Evolutionary conservation across 352 stramenopile genomes (phyloP).

Genomic region (Saprolegnia parasitica): DNA sequence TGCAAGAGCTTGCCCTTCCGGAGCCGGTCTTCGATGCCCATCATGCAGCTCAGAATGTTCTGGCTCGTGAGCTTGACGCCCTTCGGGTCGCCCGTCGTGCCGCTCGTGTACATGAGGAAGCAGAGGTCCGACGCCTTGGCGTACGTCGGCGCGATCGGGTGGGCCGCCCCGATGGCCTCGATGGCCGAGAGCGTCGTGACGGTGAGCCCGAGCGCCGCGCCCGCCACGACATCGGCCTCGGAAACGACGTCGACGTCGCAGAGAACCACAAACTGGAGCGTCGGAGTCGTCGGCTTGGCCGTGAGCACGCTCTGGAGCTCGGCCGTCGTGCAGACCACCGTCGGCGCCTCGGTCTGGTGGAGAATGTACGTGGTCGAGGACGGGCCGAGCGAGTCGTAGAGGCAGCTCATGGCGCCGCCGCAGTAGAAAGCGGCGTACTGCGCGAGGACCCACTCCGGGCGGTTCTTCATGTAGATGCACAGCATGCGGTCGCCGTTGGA

Average conservation of each 20-base stretch:
- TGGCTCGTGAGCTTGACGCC: conserved; percentile 29
- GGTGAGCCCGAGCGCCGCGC: background rate
- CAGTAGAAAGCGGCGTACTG: conserved; percentile 80
- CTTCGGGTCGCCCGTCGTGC: conserved; percentile 31
- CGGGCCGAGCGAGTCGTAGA: conserved; percentile 46
- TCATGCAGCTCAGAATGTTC: conserved; percentile 35
- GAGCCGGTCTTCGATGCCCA: conserved; percentile 19
- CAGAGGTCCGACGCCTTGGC: conserved; percentile 6
- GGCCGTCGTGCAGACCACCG: conserved; percentile 30
- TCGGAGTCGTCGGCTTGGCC: background rate
- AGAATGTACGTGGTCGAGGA: conserved; percentile 31
- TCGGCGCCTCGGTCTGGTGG: conserved; percentile 30
- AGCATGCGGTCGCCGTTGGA: conserved; percentile 42
- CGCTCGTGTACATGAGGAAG: conserved; percentile 32
- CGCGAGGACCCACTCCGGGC: conserved; percentile 80
- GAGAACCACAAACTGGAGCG: conserved; percentile 4
- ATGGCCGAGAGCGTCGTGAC: conserved; percentile 1
- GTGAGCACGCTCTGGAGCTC: conserved; percentile 28
- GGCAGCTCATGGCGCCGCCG: conserved; percentile 61
- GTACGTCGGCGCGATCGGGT: conserved; percentile 36
- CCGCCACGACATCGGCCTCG: conserved; percentile 2
- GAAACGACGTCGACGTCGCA: background rate
- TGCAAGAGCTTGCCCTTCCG: background rate
- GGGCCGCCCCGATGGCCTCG: conserved; percentile 19
- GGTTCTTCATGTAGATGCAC: conserved; percentile 88